These are phyloP conservation scores for Wilcoxina mikolae DNA, from an alignment of 495 filamentous ascomycete species.

Conservation along the genomic window DNA sequence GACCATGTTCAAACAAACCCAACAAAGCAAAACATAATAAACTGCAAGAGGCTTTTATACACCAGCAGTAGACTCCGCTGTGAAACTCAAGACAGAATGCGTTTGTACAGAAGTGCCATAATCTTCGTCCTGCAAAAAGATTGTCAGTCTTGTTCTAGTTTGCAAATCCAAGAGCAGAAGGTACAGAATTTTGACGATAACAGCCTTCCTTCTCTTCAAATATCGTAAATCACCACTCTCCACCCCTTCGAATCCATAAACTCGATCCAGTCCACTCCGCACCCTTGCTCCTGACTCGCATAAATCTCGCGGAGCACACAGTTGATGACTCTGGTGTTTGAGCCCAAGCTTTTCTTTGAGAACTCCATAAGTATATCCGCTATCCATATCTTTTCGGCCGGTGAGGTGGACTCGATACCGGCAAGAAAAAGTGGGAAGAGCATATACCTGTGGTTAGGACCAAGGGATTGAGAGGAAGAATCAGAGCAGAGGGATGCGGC, in stretches of 20 bases:
- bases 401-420: slow-evolving; percentile 34
- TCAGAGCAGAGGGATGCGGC: neutral
- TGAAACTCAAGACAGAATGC: no score
- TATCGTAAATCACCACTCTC: neutral
- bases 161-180: no score
- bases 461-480: neutral
- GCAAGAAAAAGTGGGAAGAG: slow-evolving; percentile 47
- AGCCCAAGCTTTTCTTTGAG: slow-evolving; percentile 40
- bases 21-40: no score
- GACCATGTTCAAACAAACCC: no score
- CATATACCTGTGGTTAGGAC: slow-evolving; percentile 21
- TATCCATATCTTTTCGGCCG: slow-evolving; percentile 38
- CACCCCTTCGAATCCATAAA: slow-evolving; percentile 24
- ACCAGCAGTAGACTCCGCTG: no score
- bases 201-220: no score
- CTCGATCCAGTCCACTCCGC: slow-evolving; percentile 37
- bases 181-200: no score
- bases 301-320: slow-evolving; percentile 39
- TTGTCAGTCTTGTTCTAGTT: no score
- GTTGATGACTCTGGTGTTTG: slow-evolving; percentile 37
- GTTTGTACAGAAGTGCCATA: no score
- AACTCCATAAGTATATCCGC: slow-evolving; percentile 38
- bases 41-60: no score
- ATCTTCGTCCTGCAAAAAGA: no score
- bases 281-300: slow-evolving; percentile 34